phyloP scores from a whole-genome alignment of 1,139 yeast genomes.

The Saccharomyces hybrid region DNA sequence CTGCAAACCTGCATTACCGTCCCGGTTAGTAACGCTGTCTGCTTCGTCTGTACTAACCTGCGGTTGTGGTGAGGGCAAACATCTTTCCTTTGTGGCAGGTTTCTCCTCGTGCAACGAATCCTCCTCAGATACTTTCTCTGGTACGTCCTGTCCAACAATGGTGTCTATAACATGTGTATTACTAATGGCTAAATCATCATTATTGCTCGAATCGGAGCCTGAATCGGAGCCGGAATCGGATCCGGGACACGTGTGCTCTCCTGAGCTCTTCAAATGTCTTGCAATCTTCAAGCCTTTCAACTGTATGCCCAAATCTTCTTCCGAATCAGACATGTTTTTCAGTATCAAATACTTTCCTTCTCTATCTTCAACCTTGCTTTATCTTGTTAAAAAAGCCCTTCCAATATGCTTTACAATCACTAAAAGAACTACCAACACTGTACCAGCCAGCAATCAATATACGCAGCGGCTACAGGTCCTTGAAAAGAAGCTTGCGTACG shows the following conservation, averaged over 20 bases:
- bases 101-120: neutral
- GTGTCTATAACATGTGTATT: neutral
- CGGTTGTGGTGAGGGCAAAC: neutral
- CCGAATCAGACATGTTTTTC: constrained; percentile 14
- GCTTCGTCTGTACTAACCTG: neutral
- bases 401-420: neutral
- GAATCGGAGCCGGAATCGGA: neutral
- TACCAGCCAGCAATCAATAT: neutral
- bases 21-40: neutral
- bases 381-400: neutral
- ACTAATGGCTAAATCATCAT: neutral
- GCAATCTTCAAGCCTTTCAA: constrained; percentile 23
- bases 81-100: too few species aligned
- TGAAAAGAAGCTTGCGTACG: neutral
- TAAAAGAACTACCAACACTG: neutral
- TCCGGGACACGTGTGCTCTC: neutral
- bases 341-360: neutral
- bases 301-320: constrained; percentile 23
- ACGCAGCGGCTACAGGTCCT: neutral
- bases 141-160: too few species aligned
- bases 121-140: neutral
- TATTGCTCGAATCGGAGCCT: neutral
- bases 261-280: constrained; percentile 5
- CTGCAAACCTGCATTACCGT: neutral
- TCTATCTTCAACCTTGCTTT: neutral